phyloP scores from a whole-genome alignment of 2,329 filamentous ascomycete species.

The Aspergillus melleus region DNA sequence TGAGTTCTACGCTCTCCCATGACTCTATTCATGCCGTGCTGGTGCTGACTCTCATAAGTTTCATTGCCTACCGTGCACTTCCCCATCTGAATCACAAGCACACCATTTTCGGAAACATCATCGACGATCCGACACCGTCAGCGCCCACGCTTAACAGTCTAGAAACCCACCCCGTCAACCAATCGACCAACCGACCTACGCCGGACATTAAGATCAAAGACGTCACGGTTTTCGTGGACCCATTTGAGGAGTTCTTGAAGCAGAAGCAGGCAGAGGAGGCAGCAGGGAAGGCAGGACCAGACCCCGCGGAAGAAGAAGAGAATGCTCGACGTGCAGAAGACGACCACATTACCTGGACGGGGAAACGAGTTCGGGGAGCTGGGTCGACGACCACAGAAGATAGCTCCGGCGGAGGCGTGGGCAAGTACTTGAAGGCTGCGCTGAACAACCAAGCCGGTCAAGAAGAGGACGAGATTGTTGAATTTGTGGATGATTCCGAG shows the following conservation, averaged over 20 bases:
- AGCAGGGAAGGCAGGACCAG: slow-evolving; percentile 41
- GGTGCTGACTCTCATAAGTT: slow-evolving; percentile 45
- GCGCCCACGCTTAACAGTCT: slow-evolving; percentile 63
- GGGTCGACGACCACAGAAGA: slow-evolving; percentile 56
- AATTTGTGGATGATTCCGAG: slow-evolving; percentile 62
- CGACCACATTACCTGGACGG: slow-evolving; percentile 92
- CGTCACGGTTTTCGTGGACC: slow-evolving; percentile 84
- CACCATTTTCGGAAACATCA: slow-evolving; percentile 89
- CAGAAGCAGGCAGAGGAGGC: slow-evolving; percentile 67
- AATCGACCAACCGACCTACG: slow-evolving; percentile 69
- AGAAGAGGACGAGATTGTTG: slow-evolving; percentile 61
- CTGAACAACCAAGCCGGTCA: slow-evolving; percentile 38
- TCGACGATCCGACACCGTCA: slow-evolving; percentile 61
- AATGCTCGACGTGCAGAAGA: slow-evolving; percentile 61
- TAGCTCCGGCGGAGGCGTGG: slow-evolving; percentile 55
- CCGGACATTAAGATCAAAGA: slow-evolving; percentile 80
- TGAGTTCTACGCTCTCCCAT: slow-evolving; percentile 25
- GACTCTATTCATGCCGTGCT: background rate
- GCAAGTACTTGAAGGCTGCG: slow-evolving; percentile 78
- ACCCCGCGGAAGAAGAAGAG: slow-evolving; percentile 27
- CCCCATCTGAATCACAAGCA: slow-evolving; percentile 92
- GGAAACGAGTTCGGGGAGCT: slow-evolving; percentile 76
- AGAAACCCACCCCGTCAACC: slow-evolving; percentile 74
- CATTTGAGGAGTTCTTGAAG: slow-evolving; percentile 89
- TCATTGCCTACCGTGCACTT: slow-evolving; percentile 82